Conservation (phyloP, 768 basidiomycete species). For the Tylopilus subfusipes region DNA sequence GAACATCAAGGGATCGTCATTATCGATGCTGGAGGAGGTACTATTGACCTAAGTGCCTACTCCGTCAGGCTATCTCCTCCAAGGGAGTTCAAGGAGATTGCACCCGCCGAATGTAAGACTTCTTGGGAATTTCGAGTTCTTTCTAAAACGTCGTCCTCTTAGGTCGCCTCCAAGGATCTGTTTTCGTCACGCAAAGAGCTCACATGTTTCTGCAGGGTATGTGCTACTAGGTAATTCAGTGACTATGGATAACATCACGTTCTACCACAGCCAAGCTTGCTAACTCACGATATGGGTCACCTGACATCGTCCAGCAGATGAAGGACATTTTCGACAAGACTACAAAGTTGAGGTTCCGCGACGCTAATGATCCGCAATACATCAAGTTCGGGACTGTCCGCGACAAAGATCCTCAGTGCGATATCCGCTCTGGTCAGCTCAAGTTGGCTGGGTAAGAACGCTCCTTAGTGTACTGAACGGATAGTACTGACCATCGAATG, state of each 20-base stretch:
- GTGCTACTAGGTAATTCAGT: neutral
- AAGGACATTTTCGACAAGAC: conserved; percentile 33
- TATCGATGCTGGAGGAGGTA: conserved; percentile 21
- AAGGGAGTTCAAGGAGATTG: conserved; percentile 33
- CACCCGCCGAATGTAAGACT: conserved; percentile 28
- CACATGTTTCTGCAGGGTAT: conserved; percentile 26
- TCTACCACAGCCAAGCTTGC: conserved; percentile 25
- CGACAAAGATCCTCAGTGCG: conserved; percentile 32
- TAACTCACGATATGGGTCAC: conserved; percentile 26
- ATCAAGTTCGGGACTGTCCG: conserved; percentile 38
- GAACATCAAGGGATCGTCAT: conserved; percentile 36
- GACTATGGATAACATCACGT: neutral
- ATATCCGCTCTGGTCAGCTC: conserved; percentile 38
- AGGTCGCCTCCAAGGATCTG: conserved; percentile 39
- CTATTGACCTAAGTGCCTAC: conserved; percentile 38
- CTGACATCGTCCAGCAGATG: conserved; percentile 33
- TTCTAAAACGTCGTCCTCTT: neutral
- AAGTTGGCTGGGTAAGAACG: conserved; percentile 35
- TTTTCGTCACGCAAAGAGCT: conserved; percentile 33
- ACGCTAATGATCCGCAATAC: conserved; percentile 32
- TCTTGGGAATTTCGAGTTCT: neutral
- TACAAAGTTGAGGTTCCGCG: conserved; percentile 40
- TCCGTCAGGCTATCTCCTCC: conserved; percentile 21
- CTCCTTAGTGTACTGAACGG: neutral
- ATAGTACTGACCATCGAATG: neutral